These are phyloP conservation scores for Curvularia hawaiiensis DNA, from an alignment of 2,329 filamentous ascomycete species.

Conservation along the genomic window DNA sequence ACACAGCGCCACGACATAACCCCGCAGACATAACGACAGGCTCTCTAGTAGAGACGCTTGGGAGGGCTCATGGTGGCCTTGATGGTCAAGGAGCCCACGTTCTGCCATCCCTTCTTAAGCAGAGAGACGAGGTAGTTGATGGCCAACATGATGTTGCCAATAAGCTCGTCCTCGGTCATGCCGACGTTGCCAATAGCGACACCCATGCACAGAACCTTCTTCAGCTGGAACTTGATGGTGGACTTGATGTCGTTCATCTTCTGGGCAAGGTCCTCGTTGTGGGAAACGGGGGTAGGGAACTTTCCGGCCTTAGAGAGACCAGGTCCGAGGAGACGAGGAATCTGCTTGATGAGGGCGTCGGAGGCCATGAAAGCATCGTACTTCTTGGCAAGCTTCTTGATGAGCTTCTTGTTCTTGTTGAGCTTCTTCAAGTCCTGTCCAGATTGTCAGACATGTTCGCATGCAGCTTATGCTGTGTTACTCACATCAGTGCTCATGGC, in stretches of 20 bases:
- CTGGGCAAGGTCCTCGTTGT: conserved; percentile 88
- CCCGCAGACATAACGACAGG: conserved; percentile 22
- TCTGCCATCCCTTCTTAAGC: conserved; percentile 99
- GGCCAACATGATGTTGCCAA: conserved; percentile 99
- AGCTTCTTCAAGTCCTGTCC: conserved; percentile 93
- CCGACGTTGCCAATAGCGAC: conserved; percentile 98
- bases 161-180: conserved; percentile 94
- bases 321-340: conserved; percentile 96
- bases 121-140: conserved; percentile 99
- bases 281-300: conserved; percentile 98
- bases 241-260: conserved; percentile 99
- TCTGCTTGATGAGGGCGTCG: conserved; percentile 98
- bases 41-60: conserved; percentile 89
- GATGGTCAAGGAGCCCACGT: conserved; percentile 99
- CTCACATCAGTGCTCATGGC: conserved; percentile 86
- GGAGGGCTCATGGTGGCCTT: conserved; percentile 99
- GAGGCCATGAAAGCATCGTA: conserved; percentile 99
- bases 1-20: conserved; percentile 21
- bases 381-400: conserved; percentile 99
- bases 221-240: conserved; percentile 99
- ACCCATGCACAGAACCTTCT: conserved; percentile 99
- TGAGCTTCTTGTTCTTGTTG: conserved; percentile 99
- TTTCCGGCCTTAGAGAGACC: conserved; percentile 77
- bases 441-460: conserved; percentile 12
- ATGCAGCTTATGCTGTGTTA: not conserved